Base-by-base conservation (phyloP, 106 monocot species). In the Allium sativum region DNA sequence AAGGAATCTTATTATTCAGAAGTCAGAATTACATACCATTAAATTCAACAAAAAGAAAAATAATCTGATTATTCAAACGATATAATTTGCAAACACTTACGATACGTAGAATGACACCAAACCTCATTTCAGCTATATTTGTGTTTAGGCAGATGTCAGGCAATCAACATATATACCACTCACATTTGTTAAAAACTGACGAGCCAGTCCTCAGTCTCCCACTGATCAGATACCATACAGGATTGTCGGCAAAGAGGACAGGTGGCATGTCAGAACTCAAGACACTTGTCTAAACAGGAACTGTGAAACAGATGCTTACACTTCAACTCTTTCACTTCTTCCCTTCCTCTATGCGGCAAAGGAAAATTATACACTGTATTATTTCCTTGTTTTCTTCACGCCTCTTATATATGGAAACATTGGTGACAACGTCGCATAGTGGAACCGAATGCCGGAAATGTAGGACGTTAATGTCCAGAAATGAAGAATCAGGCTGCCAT, bases 241-340 rank as follows among this genome's bases (percentile, higher is more conserved):
- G 75, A 31, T 17, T 46, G 20, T 21, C 80, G 45, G 15, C 80
- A 80, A 7, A 80, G 66, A 12, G 80, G 80, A 22, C 80, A 80
- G 6, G 67, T 72, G 3, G 62, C 54, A 12, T 57, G 54, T 7
- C 62, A 55, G 46, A 50, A 55, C 40, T 50, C 61, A 22, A 80
- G 22, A 75, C 80, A 80, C 42, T 48, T 17, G 47, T 75, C 75
- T 21, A 80, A 53, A 56, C 80, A 80, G 7, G n/a, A 18, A 16
- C 70, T 58, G 61, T 80, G 80, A 57, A 80, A 80, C 7, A 80
- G 62, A 42, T 80, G 80, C 43, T 52, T 57, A 57, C 80, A 80
- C 10, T 14, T 68, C 46, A 75, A 45, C 43, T 75, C 68, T n/a
- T 70, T 62, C 18, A 80, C 45, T 61, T 68, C 62, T 17, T 75